Conservation (phyloP, 257 asterid species). For the Nicotiana noctiflora region DNA sequence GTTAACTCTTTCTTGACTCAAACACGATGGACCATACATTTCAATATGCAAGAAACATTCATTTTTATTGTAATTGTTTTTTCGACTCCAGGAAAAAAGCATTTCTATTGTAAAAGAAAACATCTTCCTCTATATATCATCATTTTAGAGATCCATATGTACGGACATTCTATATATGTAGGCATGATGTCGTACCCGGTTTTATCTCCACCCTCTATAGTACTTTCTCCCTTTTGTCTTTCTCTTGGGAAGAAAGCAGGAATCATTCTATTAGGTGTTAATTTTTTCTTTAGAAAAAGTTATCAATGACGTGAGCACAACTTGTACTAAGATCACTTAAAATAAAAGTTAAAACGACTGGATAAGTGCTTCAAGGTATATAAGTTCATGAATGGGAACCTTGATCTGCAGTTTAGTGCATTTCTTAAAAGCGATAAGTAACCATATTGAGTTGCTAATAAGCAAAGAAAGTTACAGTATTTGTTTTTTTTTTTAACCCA, state of each 20-base stretch:
- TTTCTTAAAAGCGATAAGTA: background rate
- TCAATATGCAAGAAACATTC: background rate
- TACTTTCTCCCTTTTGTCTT: too few species aligned
- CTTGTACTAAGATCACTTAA: background rate
- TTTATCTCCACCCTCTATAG: background rate
- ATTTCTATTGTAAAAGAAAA: background rate
- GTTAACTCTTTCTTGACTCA: background rate
- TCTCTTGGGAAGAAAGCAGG: background rate
- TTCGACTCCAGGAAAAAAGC: background rate
- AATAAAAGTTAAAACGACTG: background rate
- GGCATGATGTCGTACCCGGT: too few species aligned
- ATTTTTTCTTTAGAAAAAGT: too few species aligned
- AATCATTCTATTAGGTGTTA: background rate
- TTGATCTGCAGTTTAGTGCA: background rate
- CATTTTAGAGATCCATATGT: background rate
- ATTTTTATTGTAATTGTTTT: background rate
- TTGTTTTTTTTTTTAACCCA: background rate
- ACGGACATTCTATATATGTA: too few species aligned
- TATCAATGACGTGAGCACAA: background rate
- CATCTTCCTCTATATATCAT: background rate
- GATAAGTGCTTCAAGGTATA: background rate
- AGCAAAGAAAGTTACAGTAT: too few species aligned
- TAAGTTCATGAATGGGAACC: background rate
- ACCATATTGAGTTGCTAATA: background rate
- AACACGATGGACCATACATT: background rate